Evolutionary conservation across 148 eudicot species (phyloP), one percentile per base, ranked within the genome.

Genomic region (Fagopyrum tataricum): DNA sequence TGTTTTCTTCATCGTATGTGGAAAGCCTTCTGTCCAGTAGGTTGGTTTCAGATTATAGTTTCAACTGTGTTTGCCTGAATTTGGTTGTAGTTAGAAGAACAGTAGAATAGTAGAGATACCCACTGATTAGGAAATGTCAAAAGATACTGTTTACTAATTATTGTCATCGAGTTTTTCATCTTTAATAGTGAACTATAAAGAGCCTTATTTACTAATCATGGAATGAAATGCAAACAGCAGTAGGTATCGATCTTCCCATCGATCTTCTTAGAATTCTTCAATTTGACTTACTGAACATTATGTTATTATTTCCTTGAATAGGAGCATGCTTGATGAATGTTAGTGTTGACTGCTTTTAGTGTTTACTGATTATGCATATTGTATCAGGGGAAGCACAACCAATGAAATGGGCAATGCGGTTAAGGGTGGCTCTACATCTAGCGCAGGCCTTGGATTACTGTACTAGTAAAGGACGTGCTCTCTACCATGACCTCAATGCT

Each of bases 401-500:
- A 67, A 67, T 67, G 71, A 67, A 67, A 43, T 67, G 71, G 71
- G 46, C 71, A 39, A 67, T 67, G 71, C 71, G 71, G 4, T 67
- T 67, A 67, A 67, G 46, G 47, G 71, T 67, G 71, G 71, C 47
- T 5, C 11, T 67, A 43, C 15, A 67, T 67, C 26, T 67, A 5
- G 91, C 91, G 5, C 89, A 87, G 82, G 91, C 91, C 72, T 76
- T 85, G 72, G 91, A 85, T 40, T 87, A 85, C 55, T 87, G 91
- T 77, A 85, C 84, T 62, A 80, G 78, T 71, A 83, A 82, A 78
- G 91, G 91, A 15, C 80, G 91, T 71, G 79, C 87, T 2, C 74
- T 87, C 26, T 87, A 85, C 71, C 91, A 87, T 41, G 91, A 87
- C 74, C 87, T 87, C 69, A 87, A 87, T 76, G 89, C 91, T 15